phyloP scores from a whole-genome alignment of 2,329 filamentous ascomycete genomes.

The Aspergillus uvarum region DNA sequence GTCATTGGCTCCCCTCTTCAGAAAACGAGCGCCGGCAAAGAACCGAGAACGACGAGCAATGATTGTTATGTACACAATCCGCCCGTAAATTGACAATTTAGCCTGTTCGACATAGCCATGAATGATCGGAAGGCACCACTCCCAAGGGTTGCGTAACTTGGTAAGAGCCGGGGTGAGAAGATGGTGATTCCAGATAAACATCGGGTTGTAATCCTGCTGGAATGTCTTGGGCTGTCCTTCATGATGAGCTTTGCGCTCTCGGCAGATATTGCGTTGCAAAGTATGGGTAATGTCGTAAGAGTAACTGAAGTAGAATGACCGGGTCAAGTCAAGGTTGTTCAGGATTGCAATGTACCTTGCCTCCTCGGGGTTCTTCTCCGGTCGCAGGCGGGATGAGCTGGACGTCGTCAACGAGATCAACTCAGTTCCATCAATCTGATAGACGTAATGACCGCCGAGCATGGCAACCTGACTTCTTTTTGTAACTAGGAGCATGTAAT shows the following conservation, averaged over 20 bases:
- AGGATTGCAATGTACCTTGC: constrained; percentile 84
- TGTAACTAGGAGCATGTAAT: constrained; percentile 96
- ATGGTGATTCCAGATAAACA: constrained; percentile 98
- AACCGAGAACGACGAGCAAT: constrained; percentile 89
- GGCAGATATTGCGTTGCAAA: constrained; percentile 85
- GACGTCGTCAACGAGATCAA: constrained; percentile 80
- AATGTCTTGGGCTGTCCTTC: constrained; percentile 62
- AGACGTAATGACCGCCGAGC: constrained; percentile 93
- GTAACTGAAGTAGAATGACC: constrained; percentile 97
- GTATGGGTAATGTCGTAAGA: constrained; percentile 94
- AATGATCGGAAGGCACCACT: constrained; percentile 95
- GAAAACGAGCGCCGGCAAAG: constrained; percentile 89
- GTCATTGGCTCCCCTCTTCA: constrained; percentile 94
- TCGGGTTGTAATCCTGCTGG: constrained; percentile 82
- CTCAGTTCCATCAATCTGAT: constrained; percentile 92
- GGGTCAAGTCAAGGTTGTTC: constrained; percentile 83
- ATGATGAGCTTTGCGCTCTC: constrained; percentile 70
- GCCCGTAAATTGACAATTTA: constrained; percentile 79
- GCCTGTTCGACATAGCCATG: constrained; percentile 96
- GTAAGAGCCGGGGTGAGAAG: constrained; percentile 72
- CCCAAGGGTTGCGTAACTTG: constrained; percentile 75
- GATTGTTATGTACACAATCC: constrained; percentile 86
- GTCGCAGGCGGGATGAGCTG: constrained; percentile 63
- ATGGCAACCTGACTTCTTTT: constrained; percentile 95
- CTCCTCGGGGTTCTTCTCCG: constrained; percentile 86